Base-by-base conservation (phyloP, 1,284 basidiomycete species). In the Cryptococcus maquisensis region DNA sequence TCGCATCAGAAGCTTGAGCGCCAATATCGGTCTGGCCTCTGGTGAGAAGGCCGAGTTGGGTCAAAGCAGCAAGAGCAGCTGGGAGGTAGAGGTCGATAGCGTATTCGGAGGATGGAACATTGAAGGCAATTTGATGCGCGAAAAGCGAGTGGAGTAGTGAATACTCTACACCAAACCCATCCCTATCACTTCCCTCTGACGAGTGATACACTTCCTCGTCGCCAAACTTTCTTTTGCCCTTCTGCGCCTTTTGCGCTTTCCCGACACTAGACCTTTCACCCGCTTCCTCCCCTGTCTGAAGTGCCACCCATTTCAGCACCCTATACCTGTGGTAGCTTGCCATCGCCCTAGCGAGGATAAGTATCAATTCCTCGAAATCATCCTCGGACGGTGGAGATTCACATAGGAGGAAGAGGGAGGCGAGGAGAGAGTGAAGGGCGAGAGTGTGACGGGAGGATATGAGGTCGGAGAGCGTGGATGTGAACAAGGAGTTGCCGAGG, bases 111-210 rank as follows among this genome's bases (percentile, higher is more conserved):
- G 85, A 84, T 26, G 37, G 43, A 8, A 60, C 56, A n/a, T 50
- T 23, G 38, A 59, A 57, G 2, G 57, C 36, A 2, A 51, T 24
- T 24, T 47, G 47, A 8, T 56, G 81, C 28, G 81, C 77, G 46
- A 90, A 77, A 20, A 92, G 79, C 43, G 81, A 81, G 66, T 89
- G 84, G 10, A 88, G 68, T 23, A 93, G 79, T 32, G 88, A 88
- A 61, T 83, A 83, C n/a, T 80, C 81, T 41, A 84, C 52, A 44
- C 64, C 63, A 54, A 64, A 64, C 0, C 60, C 62, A 47, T 73
- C 71, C 1, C 60, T 45, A 28, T 69, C 68, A 16, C 57, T 55
- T 21, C 37, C 57, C 73, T 60, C 80, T 76, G 65, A 79, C 62
- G 58, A 79, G 74, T 77, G 73, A 35, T 66, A 51, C 13, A 74